phyloP scores from a whole-genome alignment of 306 rosid genomes.

The Casuarina glauca region DNA sequence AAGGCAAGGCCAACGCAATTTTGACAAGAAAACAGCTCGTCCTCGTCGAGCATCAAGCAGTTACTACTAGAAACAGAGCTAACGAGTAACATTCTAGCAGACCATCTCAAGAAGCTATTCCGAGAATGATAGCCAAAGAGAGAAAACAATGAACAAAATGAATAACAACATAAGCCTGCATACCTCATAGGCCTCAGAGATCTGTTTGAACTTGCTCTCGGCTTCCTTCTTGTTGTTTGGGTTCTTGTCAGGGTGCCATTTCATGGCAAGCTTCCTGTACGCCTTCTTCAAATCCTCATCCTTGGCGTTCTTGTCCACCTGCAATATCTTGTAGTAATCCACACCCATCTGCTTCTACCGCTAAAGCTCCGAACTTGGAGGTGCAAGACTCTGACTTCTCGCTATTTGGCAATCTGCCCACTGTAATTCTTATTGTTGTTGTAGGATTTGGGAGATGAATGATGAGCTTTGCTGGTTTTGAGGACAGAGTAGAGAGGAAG shows the following conservation, averaged over 20 bases:
- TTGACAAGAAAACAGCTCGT: neutral
- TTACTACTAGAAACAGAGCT: neutral
- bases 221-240: too few species aligned
- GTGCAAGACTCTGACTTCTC: neutral
- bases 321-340: constrained; percentile 72
- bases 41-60: neutral
- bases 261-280: too few species aligned
- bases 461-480: neutral
- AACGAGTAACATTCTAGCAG: neutral
- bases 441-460: neutral
- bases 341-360: constrained; percentile 55
- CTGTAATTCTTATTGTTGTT: neutral
- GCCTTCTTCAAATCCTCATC: too few species aligned
- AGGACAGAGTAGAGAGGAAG: constrained; percentile 1
- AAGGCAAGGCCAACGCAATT: too few species aligned
- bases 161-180: neutral
- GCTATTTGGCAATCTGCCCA: neutral
- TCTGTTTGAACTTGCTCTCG: too few species aligned
- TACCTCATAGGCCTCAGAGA: too few species aligned
- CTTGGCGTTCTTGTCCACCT: too few species aligned
- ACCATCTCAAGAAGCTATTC: neutral
- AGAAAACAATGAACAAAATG: neutral
- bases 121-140: neutral
- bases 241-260: too few species aligned
- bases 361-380: neutral